These are phyloP conservation scores for Medicago ruthenica DNA, from an alignment of 306 rosid genomes.

Conservation along the genomic window DNA sequence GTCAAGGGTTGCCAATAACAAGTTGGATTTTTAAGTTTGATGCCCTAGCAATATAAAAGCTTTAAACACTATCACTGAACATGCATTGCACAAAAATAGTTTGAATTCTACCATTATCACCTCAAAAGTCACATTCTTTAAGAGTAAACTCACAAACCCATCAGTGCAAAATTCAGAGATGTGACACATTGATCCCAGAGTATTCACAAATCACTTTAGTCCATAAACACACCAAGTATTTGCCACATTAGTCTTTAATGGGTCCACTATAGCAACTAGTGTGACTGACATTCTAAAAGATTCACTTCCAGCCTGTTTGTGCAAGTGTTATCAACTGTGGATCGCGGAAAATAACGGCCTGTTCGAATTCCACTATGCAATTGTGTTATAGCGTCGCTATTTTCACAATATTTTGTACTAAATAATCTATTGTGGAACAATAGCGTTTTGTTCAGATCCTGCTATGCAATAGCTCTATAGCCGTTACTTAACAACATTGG, in stretches of 20 bases:
- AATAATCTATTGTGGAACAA: too few species aligned
- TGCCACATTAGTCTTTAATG: neutral
- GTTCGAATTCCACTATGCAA: too few species aligned
- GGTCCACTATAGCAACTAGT: neutral
- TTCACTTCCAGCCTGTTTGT: neutral
- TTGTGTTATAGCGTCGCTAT: too few species aligned
- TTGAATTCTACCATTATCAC: neutral
- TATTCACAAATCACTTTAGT: neutral
- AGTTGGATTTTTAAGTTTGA: neutral
- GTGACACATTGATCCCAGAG: neutral
- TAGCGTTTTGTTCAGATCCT: too few species aligned
- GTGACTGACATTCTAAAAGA: neutral
- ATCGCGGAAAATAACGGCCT: too few species aligned
- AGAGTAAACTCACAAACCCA: neutral
- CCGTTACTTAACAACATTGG: too few species aligned
- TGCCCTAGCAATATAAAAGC: conserved; percentile 3
- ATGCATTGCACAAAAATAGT: conserved; percentile 5
- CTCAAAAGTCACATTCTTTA: neutral
- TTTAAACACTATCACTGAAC: neutral
- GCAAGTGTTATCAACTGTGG: neutral
- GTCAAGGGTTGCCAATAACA: neutral
- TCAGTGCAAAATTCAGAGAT: neutral
- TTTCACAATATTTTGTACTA: too few species aligned
- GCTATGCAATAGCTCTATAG: too few species aligned
- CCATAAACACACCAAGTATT: neutral